Base-by-base conservation (phyloP, 306 rosid genomes). In the Citrullus mucosospermus region DNA sequence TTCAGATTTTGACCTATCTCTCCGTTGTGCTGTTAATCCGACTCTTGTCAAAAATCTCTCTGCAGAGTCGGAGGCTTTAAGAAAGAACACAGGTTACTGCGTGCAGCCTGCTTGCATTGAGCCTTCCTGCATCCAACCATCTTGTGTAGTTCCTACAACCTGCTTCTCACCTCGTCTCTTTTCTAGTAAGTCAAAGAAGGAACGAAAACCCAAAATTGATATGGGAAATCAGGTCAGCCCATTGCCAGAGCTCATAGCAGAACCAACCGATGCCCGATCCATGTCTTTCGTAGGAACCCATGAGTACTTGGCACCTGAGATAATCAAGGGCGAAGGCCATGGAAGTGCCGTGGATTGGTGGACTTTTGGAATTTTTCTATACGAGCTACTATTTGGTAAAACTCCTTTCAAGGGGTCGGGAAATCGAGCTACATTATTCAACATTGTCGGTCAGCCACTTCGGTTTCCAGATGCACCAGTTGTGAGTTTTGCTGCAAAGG, bases 321-420 rank as follows among this genome's bases (percentile, higher is more conserved):
- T 94, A 80, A 88, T 94, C 30, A 94, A 94, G 84, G 98, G 98
- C 44, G 98, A 94, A 84, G 98, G 98, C 60, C 98, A 94, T 76
- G 98, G 98, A 70, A 94, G 98, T 76, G 94, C 98, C 6, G 98
- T 94, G 60, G 98, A 94, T 84, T 94, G 98, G 98, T 94, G 98
- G 98, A 94, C 98, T 82, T 94, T 88, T 79, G 98, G 98, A 71
- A 92, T 94, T 83, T 94, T 94, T 81, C 87, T 94, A 34, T 94
- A 94, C 3, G 98, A 94, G 89, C 84, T 94, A 50, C 81, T 94
- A 84, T 94, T 94, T 39, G 98, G 98, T 65, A 94, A 94, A 87
- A 94, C 98, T 50, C 98, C 98, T 13, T 94, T 94, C 66, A 94
- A 94, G 85, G 98, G 98, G 71, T 94, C 98, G 0, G 98, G 95